Evolutionary conservation across 768 basidiomycete genomes (phyloP).

Genomic region (Termitomyces sp.): DNA sequence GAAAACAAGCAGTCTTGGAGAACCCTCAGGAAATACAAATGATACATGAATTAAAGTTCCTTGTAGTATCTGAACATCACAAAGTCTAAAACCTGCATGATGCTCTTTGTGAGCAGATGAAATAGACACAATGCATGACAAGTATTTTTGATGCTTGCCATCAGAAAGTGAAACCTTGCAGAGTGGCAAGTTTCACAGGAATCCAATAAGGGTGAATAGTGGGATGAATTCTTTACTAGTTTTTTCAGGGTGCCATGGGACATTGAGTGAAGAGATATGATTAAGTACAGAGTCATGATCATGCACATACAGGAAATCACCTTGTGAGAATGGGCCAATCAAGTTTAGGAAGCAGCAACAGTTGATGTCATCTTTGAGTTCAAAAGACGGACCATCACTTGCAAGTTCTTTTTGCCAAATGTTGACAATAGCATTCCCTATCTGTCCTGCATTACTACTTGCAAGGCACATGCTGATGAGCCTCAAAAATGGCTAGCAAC

Average conservation of each 20-base stretch:
- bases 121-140: too few relatives aligned
- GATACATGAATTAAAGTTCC: conserved; percentile 29
- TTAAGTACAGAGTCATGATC: conserved; percentile 7
- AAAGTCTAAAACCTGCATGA: conserved; percentile 9
- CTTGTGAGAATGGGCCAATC: too few relatives aligned
- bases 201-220: conserved; percentile 26
- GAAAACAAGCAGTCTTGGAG: conserved; percentile 19
- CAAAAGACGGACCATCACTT: too few relatives aligned
- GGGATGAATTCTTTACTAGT: conserved; percentile 22
- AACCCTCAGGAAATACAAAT: conserved; percentile 22
- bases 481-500: too few relatives aligned
- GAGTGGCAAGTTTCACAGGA: conserved; percentile 26
- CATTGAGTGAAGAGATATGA: conserved; percentile 10
- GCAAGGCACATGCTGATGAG: too few relatives aligned
- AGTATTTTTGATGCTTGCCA: conserved; percentile 22
- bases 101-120: conserved; percentile 15
- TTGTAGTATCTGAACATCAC: conserved; percentile 22
- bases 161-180: conserved; percentile 26
- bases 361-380: too few relatives aligned
- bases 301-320: conserved; percentile 16
- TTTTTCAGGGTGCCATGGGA: conserved; percentile 11
- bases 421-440: background rate
- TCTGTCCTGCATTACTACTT: background rate
- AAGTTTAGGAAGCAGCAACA: too few relatives aligned
- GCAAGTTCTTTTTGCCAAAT: background rate